A percentile compares a stretch with the other conserved stretches of the same genome.
Evolutionary conservation across 1,284 basidiomycete genomes (phyloP).

Genomic region (Tilletia indica): DNA sequence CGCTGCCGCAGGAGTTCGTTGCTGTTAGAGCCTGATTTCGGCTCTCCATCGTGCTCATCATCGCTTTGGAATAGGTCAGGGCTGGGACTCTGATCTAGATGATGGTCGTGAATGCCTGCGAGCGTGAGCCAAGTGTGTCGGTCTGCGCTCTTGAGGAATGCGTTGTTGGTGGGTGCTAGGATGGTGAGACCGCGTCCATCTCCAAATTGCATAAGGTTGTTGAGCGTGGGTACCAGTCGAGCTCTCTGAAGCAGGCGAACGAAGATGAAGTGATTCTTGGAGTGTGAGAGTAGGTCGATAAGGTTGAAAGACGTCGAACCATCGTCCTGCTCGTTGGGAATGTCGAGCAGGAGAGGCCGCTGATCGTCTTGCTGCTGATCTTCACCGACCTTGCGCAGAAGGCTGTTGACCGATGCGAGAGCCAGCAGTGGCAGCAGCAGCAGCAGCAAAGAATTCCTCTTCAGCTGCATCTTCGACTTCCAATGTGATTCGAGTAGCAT

Average conservation of each 20-base stretch:
- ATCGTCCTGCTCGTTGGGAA: neutral
- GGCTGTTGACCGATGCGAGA: no score
- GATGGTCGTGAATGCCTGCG: neutral
- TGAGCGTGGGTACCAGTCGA: constrained; percentile 85
- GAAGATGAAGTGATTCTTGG: constrained; percentile 76
- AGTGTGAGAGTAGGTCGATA: constrained; percentile 73
- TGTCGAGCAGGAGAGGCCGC: no score
- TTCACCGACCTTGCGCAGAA: no score
- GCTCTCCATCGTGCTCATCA: constrained; percentile 18
- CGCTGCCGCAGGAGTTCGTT: constrained; percentile 80
- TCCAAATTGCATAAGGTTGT: constrained; percentile 63
- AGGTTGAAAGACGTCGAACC: constrained; percentile 62
- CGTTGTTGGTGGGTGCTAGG: constrained; percentile 84
- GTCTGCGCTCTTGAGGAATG: constrained; percentile 25
- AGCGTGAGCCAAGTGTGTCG: neutral
- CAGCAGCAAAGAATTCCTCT: no score
- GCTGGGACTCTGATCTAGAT: no score
- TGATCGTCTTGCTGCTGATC: no score
- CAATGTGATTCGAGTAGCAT: no score
- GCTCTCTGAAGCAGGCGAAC: constrained; percentile 78
- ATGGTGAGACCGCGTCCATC: constrained; percentile 69
- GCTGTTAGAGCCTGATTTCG: constrained; percentile 64
- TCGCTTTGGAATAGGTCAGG: neutral
- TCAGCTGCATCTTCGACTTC: no score
- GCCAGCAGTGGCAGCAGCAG: no score